Conservation (phyloP, 768 basidiomycete genomes). For the Hirschioporus abietinus region DNA sequence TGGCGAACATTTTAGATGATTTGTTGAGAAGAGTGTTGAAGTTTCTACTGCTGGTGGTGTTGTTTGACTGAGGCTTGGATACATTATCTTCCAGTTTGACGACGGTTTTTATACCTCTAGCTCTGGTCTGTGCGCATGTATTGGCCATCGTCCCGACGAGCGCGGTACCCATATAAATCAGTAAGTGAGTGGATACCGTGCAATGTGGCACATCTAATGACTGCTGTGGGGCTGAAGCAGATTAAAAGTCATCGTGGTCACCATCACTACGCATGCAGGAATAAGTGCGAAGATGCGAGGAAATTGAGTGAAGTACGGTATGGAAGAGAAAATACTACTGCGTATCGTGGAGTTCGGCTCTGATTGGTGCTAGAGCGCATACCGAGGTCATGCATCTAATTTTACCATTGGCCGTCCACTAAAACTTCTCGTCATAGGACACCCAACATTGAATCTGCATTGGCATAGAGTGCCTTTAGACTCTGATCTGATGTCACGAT, state of each 20-base stretch:
- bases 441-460: neutral
- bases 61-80: neutral
- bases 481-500: neutral
- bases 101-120: neutral
- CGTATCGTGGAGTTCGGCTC: neutral
- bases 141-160: neutral
- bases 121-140: neutral
- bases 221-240: neutral
- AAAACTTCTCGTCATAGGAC: neutral
- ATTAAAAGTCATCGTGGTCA: neutral
- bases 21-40: conserved; percentile 6
- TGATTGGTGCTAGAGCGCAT: neutral
- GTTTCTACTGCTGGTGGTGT: neutral
- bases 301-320: neutral
- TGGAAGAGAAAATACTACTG: neutral
- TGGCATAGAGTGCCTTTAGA: neutral
- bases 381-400: neutral
- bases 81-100: neutral
- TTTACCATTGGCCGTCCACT: neutral
- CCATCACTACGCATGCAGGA: neutral
- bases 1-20: conserved; percentile 14
- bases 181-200: neutral
- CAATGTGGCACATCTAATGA: neutral
- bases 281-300: neutral
- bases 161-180: neutral